Conservation (phyloP, 2,329 filamentous ascomycete species). For the Pestalotiopsis sp. region DNA sequence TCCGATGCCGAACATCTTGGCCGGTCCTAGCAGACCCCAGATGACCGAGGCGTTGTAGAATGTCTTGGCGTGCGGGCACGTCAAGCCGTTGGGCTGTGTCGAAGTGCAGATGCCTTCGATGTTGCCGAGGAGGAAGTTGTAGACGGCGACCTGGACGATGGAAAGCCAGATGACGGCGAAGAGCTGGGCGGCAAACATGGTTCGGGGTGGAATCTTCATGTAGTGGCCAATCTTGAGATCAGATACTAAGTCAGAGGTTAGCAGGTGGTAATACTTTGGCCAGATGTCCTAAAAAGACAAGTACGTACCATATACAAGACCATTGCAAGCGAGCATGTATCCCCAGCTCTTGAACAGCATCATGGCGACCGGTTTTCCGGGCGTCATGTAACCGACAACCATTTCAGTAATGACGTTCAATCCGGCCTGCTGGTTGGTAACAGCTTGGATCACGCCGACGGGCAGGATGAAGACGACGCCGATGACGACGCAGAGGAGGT, state of each 20-base stretch:
- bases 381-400: constrained; percentile 73
- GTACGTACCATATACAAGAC: constrained; percentile 40
- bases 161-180: constrained; percentile 44
- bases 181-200: constrained; percentile 48
- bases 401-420: constrained; percentile 71
- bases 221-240: constrained; percentile 57
- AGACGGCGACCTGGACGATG: constrained; percentile 38
- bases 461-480: constrained; percentile 43
- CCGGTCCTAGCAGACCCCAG: constrained; percentile 63
- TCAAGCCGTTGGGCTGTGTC: constrained; percentile 52
- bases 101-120: constrained; percentile 56
- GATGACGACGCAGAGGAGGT: constrained; percentile 42
- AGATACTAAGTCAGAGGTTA: constrained; percentile 25
- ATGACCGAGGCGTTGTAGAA: constrained; percentile 64
- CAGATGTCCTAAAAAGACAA: background rate
- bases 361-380: constrained; percentile 70
- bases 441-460: constrained; percentile 48
- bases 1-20: constrained; percentile 51
- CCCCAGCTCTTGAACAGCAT: constrained; percentile 77
- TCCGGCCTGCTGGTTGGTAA: constrained; percentile 51
- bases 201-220: constrained; percentile 56
- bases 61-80: constrained; percentile 58
- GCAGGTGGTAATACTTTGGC: background rate
- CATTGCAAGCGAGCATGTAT: constrained; percentile 50
- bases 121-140: constrained; percentile 45